Base-by-base conservation (phyloP, 2,329 filamentous ascomycete species). In the Massarina eburnea region DNA sequence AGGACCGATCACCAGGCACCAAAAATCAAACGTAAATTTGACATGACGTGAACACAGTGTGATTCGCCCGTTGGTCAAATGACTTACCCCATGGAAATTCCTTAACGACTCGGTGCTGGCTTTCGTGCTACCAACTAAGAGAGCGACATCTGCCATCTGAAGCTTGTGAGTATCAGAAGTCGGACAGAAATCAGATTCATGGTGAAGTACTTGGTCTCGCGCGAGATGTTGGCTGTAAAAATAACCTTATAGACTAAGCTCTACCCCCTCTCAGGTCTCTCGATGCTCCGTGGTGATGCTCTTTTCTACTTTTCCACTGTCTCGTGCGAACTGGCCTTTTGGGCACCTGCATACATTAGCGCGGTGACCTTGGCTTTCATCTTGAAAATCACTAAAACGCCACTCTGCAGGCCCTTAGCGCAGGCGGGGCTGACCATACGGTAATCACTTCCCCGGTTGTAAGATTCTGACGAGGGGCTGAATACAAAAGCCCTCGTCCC, bases 401-500 rank as follows among this genome's bases (percentile, higher is more conserved):
- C 40, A 45, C 30, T 30, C 36, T 45, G 47, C 43, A 53, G 24
- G 37, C 21, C 40, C 40, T 22, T 29, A 41, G 43, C 32, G 46
- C 44, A 41, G 45, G 49, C 35, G 42, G 49, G 45, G 45, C 47
- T 46, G 30, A 44, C 22, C 46, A 12, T 33, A 45, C 30, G 39
- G 27, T 30, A 30, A 8, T 5, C 27, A 5, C 7, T 26, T 14
- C n/a, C 12, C 41, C 40, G 41, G 41, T 48, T 15, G 20, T 38
- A 22, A 38, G 12, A 38, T 14, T 40, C 32, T 35, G 35, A 42
- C 26, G 27, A 44, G 42, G 41, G 41, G 45, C 33, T 14, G 20
- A 33, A 35, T 59, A 55, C 50, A 55, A 58, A 58, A 58, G 39
- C 45, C 36, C 34, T 36, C 38, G 41, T 29, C 51, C 48, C 36